Evolutionary conservation across 495 filamentous ascomycete genomes (phyloP).

Genomic region (Pyrenopolyporus hunteri): DNA sequence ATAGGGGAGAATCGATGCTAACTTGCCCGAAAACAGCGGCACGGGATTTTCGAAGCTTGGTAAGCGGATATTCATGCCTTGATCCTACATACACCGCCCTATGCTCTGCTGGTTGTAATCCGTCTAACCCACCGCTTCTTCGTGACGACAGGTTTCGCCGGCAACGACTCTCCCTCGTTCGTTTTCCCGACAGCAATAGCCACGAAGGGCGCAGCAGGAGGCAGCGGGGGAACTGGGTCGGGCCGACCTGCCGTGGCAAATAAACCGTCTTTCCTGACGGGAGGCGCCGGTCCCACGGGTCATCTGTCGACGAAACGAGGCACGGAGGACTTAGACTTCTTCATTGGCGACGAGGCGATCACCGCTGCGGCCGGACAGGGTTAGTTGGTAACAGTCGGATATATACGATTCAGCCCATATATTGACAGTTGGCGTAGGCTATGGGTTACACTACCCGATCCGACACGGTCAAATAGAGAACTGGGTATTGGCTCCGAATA

Average conservation of each 20-base stretch:
- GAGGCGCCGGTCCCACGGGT: conserved; percentile 78
- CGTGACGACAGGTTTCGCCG: conserved; percentile 79
- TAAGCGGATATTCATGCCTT: conserved; percentile 49
- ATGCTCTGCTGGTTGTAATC: conserved; percentile 1
- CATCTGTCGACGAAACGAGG: conserved; percentile 91
- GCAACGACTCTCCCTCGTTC: conserved; percentile 98
- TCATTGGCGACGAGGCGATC: conserved; percentile 96
- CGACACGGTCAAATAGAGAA: conserved; percentile 98
- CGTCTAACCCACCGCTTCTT: conserved; percentile 37
- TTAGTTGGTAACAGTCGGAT: conserved; percentile 43
- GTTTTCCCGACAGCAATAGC: conserved; percentile 99
- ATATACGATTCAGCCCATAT: conserved; percentile 23
- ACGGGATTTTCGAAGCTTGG: conserved; percentile 99
- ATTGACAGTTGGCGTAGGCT: conserved; percentile 61
- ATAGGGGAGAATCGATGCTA: conserved; percentile 35
- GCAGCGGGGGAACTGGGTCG: conserved; percentile 75
- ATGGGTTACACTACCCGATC: conserved; percentile 96
- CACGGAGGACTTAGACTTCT: conserved; percentile 97
- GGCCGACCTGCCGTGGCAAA: conserved; percentile 88
- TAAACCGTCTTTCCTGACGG: conserved; percentile 94
- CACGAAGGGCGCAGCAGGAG: conserved; percentile 78
- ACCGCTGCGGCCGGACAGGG: conserved; percentile 81
- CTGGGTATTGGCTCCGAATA: conserved; percentile 65
- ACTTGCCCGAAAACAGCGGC: conserved; percentile 65
- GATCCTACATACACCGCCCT: conserved; percentile 8